Percentiles rank a stretch among this genome's conserved stretches.
Evolutionary conservation across 1,284 basidiomycete genomes (phyloP).

Genomic region (Agaricales sp.): DNA sequence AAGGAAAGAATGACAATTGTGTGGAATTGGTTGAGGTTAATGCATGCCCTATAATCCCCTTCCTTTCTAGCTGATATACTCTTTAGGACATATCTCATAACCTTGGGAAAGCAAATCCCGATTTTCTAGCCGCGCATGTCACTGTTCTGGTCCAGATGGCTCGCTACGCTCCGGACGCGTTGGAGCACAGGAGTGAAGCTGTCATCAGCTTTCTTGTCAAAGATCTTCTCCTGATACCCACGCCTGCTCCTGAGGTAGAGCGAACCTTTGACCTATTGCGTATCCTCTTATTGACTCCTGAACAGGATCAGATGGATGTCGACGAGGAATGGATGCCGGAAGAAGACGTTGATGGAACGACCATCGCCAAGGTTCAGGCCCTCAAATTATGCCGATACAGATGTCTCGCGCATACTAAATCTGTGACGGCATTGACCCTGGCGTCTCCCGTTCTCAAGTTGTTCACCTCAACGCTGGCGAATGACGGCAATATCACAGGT

Average conservation of each 20-base stretch:
- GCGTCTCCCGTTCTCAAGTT: slow-evolving; percentile 69
- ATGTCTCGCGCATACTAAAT: slow-evolving; percentile 55
- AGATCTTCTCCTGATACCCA: slow-evolving; percentile 55
- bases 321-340: slow-evolving; percentile 75
- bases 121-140: slow-evolving; percentile 56
- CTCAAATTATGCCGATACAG: slow-evolving; percentile 77
- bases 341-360: slow-evolving; percentile 39
- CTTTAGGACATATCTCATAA: slow-evolving; percentile 45
- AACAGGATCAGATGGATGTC: slow-evolving; percentile 13
- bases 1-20: slow-evolving; percentile 42
- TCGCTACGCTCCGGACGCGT: slow-evolving; percentile 56
- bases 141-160: slow-evolving; percentile 72
- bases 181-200: slow-evolving; percentile 68
- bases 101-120: slow-evolving; percentile 40
- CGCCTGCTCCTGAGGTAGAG: slow-evolving; percentile 36
- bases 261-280: slow-evolving; percentile 4
- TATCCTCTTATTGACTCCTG: not conserved
- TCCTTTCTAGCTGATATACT: slow-evolving; percentile 1
- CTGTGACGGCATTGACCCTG: slow-evolving; percentile 53
- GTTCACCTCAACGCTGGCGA: slow-evolving; percentile 55
- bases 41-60: slow-evolving; percentile 6
- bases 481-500: slow-evolving; percentile 48
- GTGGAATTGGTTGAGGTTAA: slow-evolving; percentile 56
- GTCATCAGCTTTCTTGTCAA: slow-evolving; percentile 68
- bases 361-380: slow-evolving; percentile 62